Base-by-base conservation (phyloP, 164 flowering plant species). In the Tetrastigma voinierianum region DNA sequence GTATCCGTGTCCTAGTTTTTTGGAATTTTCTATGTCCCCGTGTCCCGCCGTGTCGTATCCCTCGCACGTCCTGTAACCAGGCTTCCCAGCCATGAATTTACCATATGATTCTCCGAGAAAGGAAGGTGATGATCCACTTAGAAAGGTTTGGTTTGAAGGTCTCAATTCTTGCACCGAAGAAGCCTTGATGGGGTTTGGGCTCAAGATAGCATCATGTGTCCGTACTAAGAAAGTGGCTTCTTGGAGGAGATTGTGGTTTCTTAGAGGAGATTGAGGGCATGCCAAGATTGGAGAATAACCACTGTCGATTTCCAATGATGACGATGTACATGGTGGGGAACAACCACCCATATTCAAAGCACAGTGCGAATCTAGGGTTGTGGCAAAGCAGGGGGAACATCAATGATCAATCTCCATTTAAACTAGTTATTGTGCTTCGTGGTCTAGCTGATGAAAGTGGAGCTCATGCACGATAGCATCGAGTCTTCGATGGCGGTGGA, bases 401-500 rank as follows among this genome's bases (percentile, higher is more conserved):
- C 19, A 77, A 57, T 10, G 71, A 66, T 53, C 76, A 77, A 18
- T 67, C 76, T 1, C 86, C 87, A 21, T 86, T 83, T 69, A 90
- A 93, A 54, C 98, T 95, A 0, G 85, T 92, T 4, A 83, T 92
- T 43, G 90, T 89, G 40, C 84, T 92, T 10, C 82, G 96, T 1
- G 86, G 90, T 1, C 78, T 80, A 2, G 52, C 84, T 2, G 82
- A 73, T 23, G 66, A 67, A 12, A 65, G 68, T 4, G 80, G 64
- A 9, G 71, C 2, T 11, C 67, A 25, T 15, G 67, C n/a, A n/a
- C n/a, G n/a, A n/a, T n/a, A n/a, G n/a, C n/a, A n/a, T n/a, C n/a
- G n/a, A n/a, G n/a, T n/a, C n/a, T n/a, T n/a, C n/a, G n/a, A n/a
- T n/a, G n/a, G n/a, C n/a, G n/a, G n/a, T n/a, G n/a, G n/a, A n/a